These are phyloP conservation scores for Cytospora chrysosperma DNA, from an alignment of 2,329 filamentous ascomycete genomes.

Conservation along the genomic window DNA sequence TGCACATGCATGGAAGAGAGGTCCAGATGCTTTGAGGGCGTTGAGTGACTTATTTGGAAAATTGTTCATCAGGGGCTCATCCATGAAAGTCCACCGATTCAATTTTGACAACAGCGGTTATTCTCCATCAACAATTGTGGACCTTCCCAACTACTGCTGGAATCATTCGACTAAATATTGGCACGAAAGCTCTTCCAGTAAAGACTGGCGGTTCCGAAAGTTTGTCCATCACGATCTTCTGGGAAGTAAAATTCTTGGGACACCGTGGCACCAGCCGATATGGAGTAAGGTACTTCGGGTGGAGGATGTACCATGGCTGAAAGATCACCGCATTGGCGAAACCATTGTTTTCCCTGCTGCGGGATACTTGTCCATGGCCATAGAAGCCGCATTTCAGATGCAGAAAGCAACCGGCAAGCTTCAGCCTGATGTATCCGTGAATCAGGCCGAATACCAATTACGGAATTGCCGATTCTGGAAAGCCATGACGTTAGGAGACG, in stretches of 20 bases:
- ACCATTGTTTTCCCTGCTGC: conserved; percentile 33
- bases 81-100: background rate
- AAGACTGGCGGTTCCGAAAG: conserved; percentile 32
- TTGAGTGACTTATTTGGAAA: conserved; percentile 5
- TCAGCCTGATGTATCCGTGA: background rate
- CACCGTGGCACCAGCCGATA: conserved; percentile 13
- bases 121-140: conserved; percentile 29
- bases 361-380: conserved; percentile 25
- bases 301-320: conserved; percentile 36
- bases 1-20: conserved; percentile 8
- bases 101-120: background rate
- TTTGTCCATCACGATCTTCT: conserved; percentile 28
- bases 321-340: conserved; percentile 29
- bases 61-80: background rate
- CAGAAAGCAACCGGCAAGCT: conserved; percentile 3
- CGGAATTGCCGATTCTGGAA: background rate
- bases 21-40: conserved; percentile 11
- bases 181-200: conserved; percentile 33
- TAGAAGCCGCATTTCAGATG: conserved; percentile 23
- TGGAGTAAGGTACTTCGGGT: conserved; percentile 22
- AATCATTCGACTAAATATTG: conserved; percentile 23
- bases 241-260: conserved; percentile 21
- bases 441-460: background rate
- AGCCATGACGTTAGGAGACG: background rate
- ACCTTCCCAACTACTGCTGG: conserved; percentile 23